Evolutionary conservation across 352 stramenopile species (phyloP).

Genomic region (Saprolegnia parasitica): DNA sequence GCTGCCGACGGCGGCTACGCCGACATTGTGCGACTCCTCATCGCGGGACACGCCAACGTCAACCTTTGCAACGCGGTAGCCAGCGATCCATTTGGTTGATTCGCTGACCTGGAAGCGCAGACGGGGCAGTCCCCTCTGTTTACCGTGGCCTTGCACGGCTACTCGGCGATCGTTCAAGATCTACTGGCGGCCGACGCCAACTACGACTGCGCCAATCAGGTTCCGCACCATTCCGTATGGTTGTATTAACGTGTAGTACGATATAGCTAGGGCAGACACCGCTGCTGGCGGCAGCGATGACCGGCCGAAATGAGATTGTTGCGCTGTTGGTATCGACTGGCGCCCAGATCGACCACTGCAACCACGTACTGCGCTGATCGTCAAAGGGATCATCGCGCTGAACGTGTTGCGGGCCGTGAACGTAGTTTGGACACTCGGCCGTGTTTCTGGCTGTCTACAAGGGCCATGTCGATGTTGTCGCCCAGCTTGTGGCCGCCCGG

Average conservation of each 20-base stretch:
- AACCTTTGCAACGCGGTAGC: not conserved
- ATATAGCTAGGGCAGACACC: not conserved
- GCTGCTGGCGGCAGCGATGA: not conserved
- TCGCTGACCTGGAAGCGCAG: not conserved
- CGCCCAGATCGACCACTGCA: not conserved
- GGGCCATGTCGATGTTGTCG: not conserved
- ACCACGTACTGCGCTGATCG: not conserved
- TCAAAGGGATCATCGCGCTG: not conserved
- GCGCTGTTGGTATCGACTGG: not conserved
- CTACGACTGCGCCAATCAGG: not conserved
- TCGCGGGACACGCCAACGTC: not conserved
- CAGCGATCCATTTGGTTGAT: not conserved
- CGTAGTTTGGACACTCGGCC: not conserved
- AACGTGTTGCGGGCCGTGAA: not conserved
- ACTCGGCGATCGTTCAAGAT: not conserved
- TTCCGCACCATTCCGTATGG: not conserved
- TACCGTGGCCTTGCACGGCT: not conserved
- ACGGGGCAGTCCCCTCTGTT: not conserved
- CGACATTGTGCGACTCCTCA: conserved; percentile 1
- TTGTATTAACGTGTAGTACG: no score
- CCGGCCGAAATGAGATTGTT: not conserved
- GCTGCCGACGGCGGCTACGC: conserved; percentile 5
- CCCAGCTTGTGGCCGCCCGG: not conserved
- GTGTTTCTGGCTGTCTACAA: not conserved
- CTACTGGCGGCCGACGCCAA: not conserved